Percentiles rank a stretch among this genome's conserved stretches.
Conservation (phyloP, 441 rosid species). For the Capsella rubella region DNA sequence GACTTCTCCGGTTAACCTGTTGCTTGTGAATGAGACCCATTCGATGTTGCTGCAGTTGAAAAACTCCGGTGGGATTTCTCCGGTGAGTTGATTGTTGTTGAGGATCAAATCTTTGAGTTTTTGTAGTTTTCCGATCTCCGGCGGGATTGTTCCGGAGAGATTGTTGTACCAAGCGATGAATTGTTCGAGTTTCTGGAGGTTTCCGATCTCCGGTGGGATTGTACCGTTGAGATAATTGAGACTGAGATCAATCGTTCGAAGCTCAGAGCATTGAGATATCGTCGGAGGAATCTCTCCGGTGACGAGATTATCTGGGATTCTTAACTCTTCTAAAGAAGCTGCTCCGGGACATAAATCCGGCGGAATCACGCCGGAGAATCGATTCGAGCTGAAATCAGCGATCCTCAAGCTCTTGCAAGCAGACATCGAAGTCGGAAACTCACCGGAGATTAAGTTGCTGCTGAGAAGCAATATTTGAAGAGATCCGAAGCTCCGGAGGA, state of each 20-base stretch:
- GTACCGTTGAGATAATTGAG: slow-evolving; percentile 86
- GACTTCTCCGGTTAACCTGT: slow-evolving; percentile 68
- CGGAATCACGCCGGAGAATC: slow-evolving; percentile 77
- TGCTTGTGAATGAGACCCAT: slow-evolving; percentile 95
- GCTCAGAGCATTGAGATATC: slow-evolving; percentile 74
- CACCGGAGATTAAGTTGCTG: slow-evolving; percentile 71
- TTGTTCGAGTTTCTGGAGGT: slow-evolving; percentile 81
- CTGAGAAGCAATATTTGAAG: slow-evolving; percentile 75
- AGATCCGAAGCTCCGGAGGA: slow-evolving; percentile 66
- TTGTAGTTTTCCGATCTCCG: slow-evolving; percentile 74
- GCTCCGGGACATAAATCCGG: slow-evolving; percentile 88
- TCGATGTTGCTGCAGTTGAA: slow-evolving; percentile 84
- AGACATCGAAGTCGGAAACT: slow-evolving; percentile 75
- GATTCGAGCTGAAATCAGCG: slow-evolving; percentile 82
- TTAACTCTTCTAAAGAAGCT: slow-evolving; percentile 73
- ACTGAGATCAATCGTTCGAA: slow-evolving; percentile 79
- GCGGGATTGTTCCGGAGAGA: slow-evolving; percentile 76
- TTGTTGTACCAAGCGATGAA: slow-evolving; percentile 92
- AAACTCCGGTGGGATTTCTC: slow-evolving; percentile 76
- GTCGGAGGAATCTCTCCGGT: slow-evolving; percentile 74
- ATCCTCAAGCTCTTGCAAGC: slow-evolving; percentile 68
- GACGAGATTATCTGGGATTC: slow-evolving; percentile 84
- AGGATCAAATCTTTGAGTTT: slow-evolving; percentile 82
- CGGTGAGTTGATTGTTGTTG: slow-evolving; percentile 79
- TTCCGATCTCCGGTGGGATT: slow-evolving; percentile 81